Percentiles rank a stretch among this genome's conserved stretches.
phyloP scores from a whole-genome alignment of 371 early-diverging fungal species.

The Fennellomyces sp. region DNA sequence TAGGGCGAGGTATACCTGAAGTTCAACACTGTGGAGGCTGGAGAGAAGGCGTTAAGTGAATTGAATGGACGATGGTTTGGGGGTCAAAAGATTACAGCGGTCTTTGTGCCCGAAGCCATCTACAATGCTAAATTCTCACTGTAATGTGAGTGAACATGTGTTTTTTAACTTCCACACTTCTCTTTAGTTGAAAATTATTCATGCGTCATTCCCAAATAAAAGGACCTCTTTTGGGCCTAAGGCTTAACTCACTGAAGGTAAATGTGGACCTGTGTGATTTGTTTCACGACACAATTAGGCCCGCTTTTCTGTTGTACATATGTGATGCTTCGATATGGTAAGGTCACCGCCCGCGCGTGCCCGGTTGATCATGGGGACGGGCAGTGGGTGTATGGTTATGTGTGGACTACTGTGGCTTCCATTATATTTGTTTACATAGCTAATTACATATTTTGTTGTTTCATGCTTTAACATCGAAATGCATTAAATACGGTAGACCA shows the following conservation, averaged over 20 bases:
- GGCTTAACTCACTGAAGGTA: background rate
- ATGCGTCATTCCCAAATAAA: background rate
- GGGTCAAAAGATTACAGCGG: conserved; percentile 72
- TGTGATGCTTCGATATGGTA: no score
- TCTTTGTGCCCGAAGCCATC: conserved; percentile 69
- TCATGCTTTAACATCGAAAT: background rate
- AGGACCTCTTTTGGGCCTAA: background rate
- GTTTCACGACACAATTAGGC: no score
- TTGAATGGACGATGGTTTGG: conserved; percentile 85
- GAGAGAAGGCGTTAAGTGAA: conserved; percentile 67
- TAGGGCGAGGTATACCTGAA: conserved; percentile 85
- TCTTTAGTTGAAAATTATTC: conserved; percentile 3
- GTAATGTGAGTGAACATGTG: conserved; percentile 5
- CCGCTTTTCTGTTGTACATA: no score
- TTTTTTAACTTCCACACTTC: background rate
- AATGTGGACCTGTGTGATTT: no score
- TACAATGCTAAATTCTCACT: conserved; percentile 68
- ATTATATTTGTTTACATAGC: background rate
- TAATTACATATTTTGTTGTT: conserved; percentile 8
- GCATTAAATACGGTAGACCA: conserved; percentile 65
- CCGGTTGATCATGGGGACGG: no score
- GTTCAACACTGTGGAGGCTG: conserved; percentile 70
- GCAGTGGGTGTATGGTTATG: no score
- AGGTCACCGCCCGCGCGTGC: no score
- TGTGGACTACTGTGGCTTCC: background rate